Evolutionary conservation across 495 filamentous ascomycete species (phyloP).

Genomic region (Neurospora intermedia): DNA sequence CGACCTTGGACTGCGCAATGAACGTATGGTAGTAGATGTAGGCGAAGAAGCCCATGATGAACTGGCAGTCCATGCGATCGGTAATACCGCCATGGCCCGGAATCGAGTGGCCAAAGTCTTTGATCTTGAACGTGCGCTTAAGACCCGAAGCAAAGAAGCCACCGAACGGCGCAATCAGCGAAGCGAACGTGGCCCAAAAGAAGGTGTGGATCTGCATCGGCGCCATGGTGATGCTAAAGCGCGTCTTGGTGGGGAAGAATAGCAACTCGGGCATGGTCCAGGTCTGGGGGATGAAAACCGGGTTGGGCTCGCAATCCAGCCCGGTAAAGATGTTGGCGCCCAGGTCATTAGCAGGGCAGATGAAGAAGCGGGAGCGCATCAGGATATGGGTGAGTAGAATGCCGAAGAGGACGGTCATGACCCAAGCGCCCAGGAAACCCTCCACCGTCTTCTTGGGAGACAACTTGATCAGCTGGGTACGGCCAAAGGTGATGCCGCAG

Average conservation of each 20-base stretch:
- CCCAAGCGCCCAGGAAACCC: conserved; percentile 94
- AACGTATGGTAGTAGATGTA: conserved; percentile 99
- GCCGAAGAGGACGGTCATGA: conserved; percentile 84
- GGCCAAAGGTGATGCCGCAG: conserved; percentile 92
- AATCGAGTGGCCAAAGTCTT: conserved; percentile 98
- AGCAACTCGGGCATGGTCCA: conserved; percentile 70
- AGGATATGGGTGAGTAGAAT: conserved; percentile 74
- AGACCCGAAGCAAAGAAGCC: conserved; percentile 97
- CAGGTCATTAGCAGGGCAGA: conserved; percentile 94
- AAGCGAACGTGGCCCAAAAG: conserved; percentile 85
- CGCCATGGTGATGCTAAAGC: conserved; percentile 49
- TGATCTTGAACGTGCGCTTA: conserved; percentile 99
- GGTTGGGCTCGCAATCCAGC: conserved; percentile 86
- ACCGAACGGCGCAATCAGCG: conserved; percentile 93
- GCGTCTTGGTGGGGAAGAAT: conserved; percentile 43
- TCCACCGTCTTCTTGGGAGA: conserved; percentile 99
- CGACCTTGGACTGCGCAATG: conserved; percentile 75
- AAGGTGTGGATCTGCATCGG: conserved; percentile 96
- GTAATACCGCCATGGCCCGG: conserved; percentile 98
- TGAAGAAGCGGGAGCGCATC: conserved; percentile 93
- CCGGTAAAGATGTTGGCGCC: conserved; percentile 87
- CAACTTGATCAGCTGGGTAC: conserved; percentile 94
- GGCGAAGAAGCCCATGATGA: conserved; percentile 98
- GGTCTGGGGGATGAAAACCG: conserved; percentile 70
- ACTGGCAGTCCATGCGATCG: conserved; percentile 99